Conservation (phyloP, 164 flowering plant species). For the Saururus chinensis region DNA sequence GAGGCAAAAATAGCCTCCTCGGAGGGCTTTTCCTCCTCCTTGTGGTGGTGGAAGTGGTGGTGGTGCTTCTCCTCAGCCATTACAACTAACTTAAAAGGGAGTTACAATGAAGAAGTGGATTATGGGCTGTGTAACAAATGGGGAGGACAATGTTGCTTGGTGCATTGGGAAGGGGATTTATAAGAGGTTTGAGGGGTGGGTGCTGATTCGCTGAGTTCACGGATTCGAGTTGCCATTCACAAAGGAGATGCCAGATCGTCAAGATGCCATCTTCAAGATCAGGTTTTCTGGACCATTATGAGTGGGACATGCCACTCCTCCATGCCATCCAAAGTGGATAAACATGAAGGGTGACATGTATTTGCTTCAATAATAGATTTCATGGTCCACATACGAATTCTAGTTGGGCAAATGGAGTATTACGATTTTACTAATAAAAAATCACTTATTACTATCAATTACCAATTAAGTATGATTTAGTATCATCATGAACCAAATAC, state of each 20-base stretch:
- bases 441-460: too few species aligned
- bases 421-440: too few species aligned
- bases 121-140: not conserved
- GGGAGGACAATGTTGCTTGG: not conserved
- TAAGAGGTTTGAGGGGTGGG: too few species aligned
- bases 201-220: not conserved
- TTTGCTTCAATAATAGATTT: too few species aligned
- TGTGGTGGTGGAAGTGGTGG: constrained; percentile 7
- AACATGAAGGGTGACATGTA: too few species aligned
- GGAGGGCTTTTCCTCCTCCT: constrained; percentile 12
- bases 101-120: not conserved
- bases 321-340: too few species aligned
- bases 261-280: not conserved
- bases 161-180: too few species aligned
- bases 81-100: not conserved
- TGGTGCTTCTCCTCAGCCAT: constrained; percentile 24
- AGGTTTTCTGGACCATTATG: not conserved
- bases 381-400: too few species aligned
- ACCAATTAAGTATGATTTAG: too few species aligned
- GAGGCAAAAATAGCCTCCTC: constrained; percentile 3
- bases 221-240: not conserved
- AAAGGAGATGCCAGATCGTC: not conserved
- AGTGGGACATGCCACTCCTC: not conserved
- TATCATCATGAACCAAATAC: too few species aligned
- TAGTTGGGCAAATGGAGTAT: too few species aligned